Evolutionary conservation across 225 moss, liverwort and hornwort species (phyloP), one percentile per base, ranked within the genome.

Genomic region (Polytrichum formosum): DNA sequence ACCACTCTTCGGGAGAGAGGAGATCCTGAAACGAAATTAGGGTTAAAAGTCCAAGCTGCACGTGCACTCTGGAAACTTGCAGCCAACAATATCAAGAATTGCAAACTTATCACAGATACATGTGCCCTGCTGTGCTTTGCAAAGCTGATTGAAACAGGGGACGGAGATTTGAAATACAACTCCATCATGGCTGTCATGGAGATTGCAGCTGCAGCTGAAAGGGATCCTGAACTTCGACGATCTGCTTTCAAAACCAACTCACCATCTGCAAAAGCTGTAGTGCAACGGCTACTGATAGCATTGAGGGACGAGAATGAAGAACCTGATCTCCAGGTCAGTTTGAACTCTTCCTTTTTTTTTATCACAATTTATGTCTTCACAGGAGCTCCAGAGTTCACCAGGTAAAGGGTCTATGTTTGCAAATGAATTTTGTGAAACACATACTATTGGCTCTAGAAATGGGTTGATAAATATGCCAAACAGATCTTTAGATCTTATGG

Each of bases 211-310:
- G 82, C 83, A 62, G 88, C 88, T 31, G 88, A 83, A 60, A 61
- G 78, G 53, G 88, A 89, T 72, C 33, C 80, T 4, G 88, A 89
- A 54, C 74, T 89, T 10, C 78, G 85, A 66, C 70, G 88, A 65
- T 80, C 88, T 20, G 85, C 88, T 8, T 89, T 89, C 74, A 89
- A 89, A 55, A 89, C 88, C 16, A 89, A 85, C 64, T 89, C 88
- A 54, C 82, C 82, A 66, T 80, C 88, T 59, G 85, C 85, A 1
- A 89, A 82, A 62, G 88, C 88, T 28, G 80, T 89, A 18, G 82
- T 89, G 53, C 78, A 80, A 59, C 85, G 80, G 59, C 66, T 89
- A 0, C 81, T 89, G 26, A 77, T 65, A 66, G 80, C 85, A 4
- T 78, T 89, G 5, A 10, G 6, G 28, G 59, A 58, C 10, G 80